Conservation (phyloP, 2,329 filamentous ascomycete species). For the Phialophora macrospora region DNA sequence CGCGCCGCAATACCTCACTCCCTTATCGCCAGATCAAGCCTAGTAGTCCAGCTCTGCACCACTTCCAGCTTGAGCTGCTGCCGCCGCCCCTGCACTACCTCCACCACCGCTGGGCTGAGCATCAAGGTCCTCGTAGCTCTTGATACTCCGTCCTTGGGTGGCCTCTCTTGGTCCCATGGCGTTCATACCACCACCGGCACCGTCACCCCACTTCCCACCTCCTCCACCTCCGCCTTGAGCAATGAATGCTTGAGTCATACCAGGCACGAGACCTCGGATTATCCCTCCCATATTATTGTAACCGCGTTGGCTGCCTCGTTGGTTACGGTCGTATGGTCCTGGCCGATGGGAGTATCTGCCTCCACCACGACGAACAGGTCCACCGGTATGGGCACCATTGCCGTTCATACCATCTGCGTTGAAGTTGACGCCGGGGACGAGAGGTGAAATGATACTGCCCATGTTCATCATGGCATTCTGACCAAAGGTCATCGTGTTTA, state of each 20-base stretch:
- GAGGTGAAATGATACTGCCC: slow-evolving; percentile 41
- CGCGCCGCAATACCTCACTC: background rate
- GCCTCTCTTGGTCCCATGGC: slow-evolving; percentile 87
- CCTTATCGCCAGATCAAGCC: slow-evolving; percentile 17
- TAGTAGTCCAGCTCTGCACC: slow-evolving; percentile 36
- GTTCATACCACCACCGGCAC: slow-evolving; percentile 69
- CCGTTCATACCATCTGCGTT: slow-evolving; percentile 55
- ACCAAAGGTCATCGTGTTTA: slow-evolving; percentile 59
- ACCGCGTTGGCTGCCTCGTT: slow-evolving; percentile 44
- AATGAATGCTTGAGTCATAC: slow-evolving; percentile 51
- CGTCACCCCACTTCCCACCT: slow-evolving; percentile 71
- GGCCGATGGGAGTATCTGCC: slow-evolving; percentile 66
- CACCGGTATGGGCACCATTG: slow-evolving; percentile 58
- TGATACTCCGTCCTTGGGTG: slow-evolving; percentile 87
- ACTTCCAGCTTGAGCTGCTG: slow-evolving; percentile 26
- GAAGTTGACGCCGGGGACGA: slow-evolving; percentile 48
- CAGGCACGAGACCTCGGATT: slow-evolving; percentile 47
- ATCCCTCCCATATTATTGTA: slow-evolving; percentile 42
- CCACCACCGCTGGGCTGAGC: slow-evolving; percentile 56
- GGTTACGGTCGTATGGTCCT: slow-evolving; percentile 69
- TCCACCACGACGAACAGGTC: slow-evolving; percentile 72
- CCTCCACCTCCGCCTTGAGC: slow-evolving; percentile 53
- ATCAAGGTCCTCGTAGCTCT: slow-evolving; percentile 97
- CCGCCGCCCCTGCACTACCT: slow-evolving; percentile 40
- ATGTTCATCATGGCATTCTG: slow-evolving; percentile 53